Evolutionary conservation across 352 stramenopile species (phyloP).

Genomic region (Phytophthora crassamura): DNA sequence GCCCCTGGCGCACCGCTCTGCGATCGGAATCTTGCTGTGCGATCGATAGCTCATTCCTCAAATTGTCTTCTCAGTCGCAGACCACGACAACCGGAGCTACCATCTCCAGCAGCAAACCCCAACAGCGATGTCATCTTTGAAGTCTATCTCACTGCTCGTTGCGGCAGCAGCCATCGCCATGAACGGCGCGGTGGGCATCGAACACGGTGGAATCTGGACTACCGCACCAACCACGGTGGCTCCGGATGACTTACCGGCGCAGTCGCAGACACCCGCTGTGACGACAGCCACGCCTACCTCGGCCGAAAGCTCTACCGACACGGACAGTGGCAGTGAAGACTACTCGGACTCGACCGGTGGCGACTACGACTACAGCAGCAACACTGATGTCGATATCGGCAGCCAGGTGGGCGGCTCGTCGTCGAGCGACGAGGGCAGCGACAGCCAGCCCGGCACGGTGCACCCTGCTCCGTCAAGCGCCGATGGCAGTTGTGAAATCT

Average conservation of each 20-base stretch:
- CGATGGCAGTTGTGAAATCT: constrained; percentile 14
- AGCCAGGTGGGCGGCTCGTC: constrained; percentile 7
- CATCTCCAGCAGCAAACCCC: neutral
- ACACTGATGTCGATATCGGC: no score
- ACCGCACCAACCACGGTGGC: constrained; percentile 2
- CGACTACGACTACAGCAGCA: constrained; percentile 12
- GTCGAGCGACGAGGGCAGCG: neutral
- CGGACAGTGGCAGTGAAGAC: constrained; percentile 1
- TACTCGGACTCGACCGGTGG: constrained; percentile 6
- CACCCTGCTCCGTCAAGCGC: neutral
- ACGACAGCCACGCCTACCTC: neutral
- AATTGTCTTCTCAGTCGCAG: constrained; percentile 12
- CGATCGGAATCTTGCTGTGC: no score
- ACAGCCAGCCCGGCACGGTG: neutral
- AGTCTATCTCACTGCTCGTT: constrained; percentile 15
- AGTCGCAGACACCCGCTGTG: no score
- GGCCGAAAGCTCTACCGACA: constrained; percentile 5
- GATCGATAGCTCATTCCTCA: constrained; percentile 31
- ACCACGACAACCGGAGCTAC: neutral
- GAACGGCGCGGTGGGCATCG: constrained; percentile 19
- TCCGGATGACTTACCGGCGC: no score
- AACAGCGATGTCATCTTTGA: constrained; percentile 20
- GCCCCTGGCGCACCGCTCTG: no score
- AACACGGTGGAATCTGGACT: constrained; percentile 24
- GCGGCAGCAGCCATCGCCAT: constrained; percentile 19